These are phyloP conservation scores for Boletus subparvulus DNA, from an alignment of 768 basidiomycete genomes.

Conservation along the genomic window DNA sequence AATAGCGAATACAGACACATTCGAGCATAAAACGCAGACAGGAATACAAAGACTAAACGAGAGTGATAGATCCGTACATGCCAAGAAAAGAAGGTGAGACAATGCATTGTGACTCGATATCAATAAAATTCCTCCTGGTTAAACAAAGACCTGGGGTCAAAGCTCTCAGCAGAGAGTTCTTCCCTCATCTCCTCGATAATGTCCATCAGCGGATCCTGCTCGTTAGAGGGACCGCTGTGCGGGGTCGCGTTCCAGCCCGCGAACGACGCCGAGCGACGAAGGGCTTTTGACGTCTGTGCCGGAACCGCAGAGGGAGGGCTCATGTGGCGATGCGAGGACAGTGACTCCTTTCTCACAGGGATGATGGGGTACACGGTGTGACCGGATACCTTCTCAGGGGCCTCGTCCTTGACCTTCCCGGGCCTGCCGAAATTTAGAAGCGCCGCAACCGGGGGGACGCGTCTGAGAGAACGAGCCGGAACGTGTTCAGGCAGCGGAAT, in stretches of 20 bases:
- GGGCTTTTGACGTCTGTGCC: not conserved
- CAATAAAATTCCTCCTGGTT: not conserved
- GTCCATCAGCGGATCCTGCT: constrained; percentile 12
- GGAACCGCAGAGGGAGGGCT: not conserved
- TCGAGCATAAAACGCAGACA: not conserved
- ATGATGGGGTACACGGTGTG: constrained; percentile 10
- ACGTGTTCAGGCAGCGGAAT: constrained; percentile 7
- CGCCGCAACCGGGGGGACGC: constrained; percentile 2
- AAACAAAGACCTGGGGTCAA: constrained; percentile 21
- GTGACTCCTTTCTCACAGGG: constrained; percentile 13
- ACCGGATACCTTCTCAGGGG: constrained; percentile 12
- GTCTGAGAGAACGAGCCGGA: constrained; percentile 11
- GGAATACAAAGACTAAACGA: not conserved
- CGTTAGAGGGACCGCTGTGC: not conserved
- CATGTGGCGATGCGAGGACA: constrained; percentile 2
- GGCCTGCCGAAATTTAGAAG: constrained; percentile 3
- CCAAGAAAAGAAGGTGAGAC: constrained; percentile 2
- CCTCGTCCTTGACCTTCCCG: constrained; percentile 2
- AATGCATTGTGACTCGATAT: not conserved
- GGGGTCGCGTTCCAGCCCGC: constrained; percentile 10
- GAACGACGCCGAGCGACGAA: constrained; percentile 31
- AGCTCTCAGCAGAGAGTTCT: constrained; percentile 11
- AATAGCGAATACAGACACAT: not conserved
- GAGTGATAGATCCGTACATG: not conserved
- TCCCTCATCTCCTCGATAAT: constrained; percentile 23